Conservation (phyloP, 176 grass and related monocot genomes). For the Cocos nucifera region DNA sequence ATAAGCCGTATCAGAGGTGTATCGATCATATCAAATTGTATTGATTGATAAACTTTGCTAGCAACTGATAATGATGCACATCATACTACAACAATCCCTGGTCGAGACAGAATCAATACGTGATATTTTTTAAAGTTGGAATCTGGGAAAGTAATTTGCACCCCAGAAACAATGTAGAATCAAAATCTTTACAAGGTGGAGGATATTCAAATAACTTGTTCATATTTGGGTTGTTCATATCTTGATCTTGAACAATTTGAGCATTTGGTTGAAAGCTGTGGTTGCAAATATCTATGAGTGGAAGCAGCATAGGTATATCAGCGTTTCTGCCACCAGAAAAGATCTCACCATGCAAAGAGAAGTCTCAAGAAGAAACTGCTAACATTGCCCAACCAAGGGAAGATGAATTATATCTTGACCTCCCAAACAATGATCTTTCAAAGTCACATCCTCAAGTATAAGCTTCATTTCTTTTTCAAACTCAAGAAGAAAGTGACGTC, state of each 20-base stretch:
- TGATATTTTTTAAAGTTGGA: no score
- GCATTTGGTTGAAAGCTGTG: constrained; percentile 82
- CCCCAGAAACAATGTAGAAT: no score
- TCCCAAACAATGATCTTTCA: constrained; percentile 46
- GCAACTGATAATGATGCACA: no score
- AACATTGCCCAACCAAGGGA: constrained; percentile 95
- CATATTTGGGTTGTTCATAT: constrained; percentile 55
- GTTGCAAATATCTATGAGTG: constrained; percentile 94
- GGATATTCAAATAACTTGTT: constrained; percentile 21
- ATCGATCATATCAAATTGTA: no score
- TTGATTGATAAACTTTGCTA: no score
- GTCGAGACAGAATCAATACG: no score
- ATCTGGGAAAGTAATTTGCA: no score
- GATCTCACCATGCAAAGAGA: constrained; percentile 54
- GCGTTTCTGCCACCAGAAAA: constrained; percentile 7
- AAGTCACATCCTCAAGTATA: constrained; percentile 31
- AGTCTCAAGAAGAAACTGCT: constrained; percentile 72
- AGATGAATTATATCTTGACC: constrained; percentile 71
- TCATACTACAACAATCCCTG: no score
- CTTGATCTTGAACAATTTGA: constrained; percentile 67
- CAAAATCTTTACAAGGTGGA: no score
- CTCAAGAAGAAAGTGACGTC: constrained; percentile 70
- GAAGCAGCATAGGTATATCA: constrained; percentile 78
- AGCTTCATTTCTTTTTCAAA: constrained; percentile 55
- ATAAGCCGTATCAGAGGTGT: no score